These are phyloP conservation scores for Gossypium gossypioides DNA, from an alignment of 441 rosid species.

Conservation along the genomic window DNA sequence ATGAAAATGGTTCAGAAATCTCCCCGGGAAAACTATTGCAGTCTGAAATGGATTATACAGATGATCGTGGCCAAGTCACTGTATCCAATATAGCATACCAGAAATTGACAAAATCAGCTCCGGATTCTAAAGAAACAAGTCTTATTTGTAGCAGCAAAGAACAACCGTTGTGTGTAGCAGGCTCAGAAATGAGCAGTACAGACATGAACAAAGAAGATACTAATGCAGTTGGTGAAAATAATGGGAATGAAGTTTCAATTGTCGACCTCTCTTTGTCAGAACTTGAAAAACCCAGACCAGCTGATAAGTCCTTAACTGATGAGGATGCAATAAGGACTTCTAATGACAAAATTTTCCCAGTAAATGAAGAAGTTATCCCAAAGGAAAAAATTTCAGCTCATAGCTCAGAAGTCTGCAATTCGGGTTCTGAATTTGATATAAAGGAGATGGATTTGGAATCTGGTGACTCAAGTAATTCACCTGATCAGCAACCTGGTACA, in stretches of 20 bases:
- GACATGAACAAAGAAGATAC: slow-evolving; percentile 17
- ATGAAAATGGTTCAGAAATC: slow-evolving; percentile 10
- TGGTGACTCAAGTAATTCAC: slow-evolving; percentile 6
- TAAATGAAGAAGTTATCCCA: not conserved
- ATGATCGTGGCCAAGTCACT: slow-evolving; percentile 10
- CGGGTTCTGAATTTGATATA: slow-evolving; percentile 12
- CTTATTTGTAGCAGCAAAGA: not conserved
- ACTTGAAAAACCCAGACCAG: not conserved
- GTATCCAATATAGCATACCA: slow-evolving; percentile 3
- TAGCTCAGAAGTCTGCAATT: slow-evolving; percentile 13
- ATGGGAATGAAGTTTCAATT: not conserved
- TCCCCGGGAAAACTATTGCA: slow-evolving; percentile 5
- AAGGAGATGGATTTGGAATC: slow-evolving; percentile 14
- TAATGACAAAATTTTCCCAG: slow-evolving; percentile 3
- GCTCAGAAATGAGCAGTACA: slow-evolving; percentile 11
- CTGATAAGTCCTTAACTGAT: slow-evolving; percentile 14
- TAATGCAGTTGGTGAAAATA: slow-evolving; percentile 9
- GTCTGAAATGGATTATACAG: slow-evolving; percentile 16
- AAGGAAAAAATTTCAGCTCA: slow-evolving; percentile 10
- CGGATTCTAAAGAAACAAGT: slow-evolving; percentile 15
- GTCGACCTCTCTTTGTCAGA: not conserved
- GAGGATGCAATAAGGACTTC: slow-evolving; percentile 14
- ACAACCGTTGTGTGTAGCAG: not conserved
- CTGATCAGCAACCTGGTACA: slow-evolving; percentile 14
- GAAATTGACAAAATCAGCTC: slow-evolving; percentile 8